phyloP scores from a whole-genome alignment of 2,329 filamentous ascomycete species.

The Colletotrichum tabaci region DNA sequence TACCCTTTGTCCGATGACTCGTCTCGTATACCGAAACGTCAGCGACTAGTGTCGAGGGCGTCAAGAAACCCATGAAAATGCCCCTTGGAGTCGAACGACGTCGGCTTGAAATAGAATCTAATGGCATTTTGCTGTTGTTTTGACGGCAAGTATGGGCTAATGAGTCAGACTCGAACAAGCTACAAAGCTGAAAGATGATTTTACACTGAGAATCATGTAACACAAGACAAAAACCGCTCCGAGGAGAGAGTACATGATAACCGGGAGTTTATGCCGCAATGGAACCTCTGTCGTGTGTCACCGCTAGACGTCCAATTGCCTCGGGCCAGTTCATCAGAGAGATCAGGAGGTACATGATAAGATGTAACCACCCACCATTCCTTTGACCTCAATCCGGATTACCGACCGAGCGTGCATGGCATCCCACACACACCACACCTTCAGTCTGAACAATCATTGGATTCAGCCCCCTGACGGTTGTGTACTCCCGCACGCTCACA shows the following conservation, averaged over 20 bases:
- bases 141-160: background rate
- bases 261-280: slow-evolving; percentile 33
- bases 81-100: background rate
- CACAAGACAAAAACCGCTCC: background rate
- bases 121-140: too few species aligned
- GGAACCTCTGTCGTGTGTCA: slow-evolving; percentile 23
- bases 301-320: slow-evolving; percentile 32
- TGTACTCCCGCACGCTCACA: slow-evolving; percentile 17
- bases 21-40: slow-evolving; percentile 25
- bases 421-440: slow-evolving; percentile 17
- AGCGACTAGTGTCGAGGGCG: too few species aligned
- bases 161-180: background rate
- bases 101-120: background rate
- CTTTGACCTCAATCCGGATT: slow-evolving; percentile 21
- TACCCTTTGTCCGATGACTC: slow-evolving; percentile 33
- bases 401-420: slow-evolving; percentile 14
- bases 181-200: background rate
- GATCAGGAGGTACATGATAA: slow-evolving; percentile 41
- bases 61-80: background rate
- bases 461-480: slow-evolving; percentile 9
- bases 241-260: slow-evolving; percentile 12
- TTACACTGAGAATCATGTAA: background rate
- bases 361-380: slow-evolving; percentile 31
- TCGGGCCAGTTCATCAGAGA: slow-evolving; percentile 28
- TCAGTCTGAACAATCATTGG: slow-evolving; percentile 4